Evolutionary conservation across 73 alveolate species (phyloP).

Genomic region (Stentor roeselii): DNA sequence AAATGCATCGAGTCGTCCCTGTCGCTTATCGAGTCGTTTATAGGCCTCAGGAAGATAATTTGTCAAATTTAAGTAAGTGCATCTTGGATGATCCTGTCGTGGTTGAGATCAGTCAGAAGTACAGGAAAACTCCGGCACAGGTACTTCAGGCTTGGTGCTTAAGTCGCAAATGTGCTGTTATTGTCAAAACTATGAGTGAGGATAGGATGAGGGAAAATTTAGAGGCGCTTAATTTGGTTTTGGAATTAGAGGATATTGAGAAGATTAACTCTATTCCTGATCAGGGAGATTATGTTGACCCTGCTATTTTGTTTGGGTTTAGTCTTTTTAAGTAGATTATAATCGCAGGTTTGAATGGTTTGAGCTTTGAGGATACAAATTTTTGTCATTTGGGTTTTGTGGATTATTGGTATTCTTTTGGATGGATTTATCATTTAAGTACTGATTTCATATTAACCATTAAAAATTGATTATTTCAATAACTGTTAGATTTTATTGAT

Average conservation of each 20-base stretch:
- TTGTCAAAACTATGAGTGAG: neutral
- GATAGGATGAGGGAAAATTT: neutral
- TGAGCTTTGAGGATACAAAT: too few relatives aligned
- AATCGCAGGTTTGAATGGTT: too few relatives aligned
- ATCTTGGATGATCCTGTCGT: neutral
- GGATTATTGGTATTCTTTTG: too few relatives aligned
- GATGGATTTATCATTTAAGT: too few relatives aligned
- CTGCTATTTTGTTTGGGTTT: neutral
- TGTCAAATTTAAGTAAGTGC: neutral
- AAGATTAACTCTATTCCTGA: neutral
- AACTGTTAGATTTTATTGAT: too few relatives aligned
- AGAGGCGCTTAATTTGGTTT: neutral
- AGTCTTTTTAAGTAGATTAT: neutral
- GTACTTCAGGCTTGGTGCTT: neutral
- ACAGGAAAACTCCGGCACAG: neutral
- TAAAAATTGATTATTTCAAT: too few relatives aligned
- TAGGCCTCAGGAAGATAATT: neutral
- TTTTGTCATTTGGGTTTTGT: too few relatives aligned
- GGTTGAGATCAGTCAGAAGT: neutral
- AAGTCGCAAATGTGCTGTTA: neutral
- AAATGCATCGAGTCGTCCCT: neutral
- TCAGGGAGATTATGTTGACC: neutral
- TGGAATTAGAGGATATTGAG: neutral
- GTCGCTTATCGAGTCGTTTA: neutral
- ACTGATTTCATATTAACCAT: too few relatives aligned